These are phyloP conservation scores for Saturnispora hagleri DNA, from an alignment of 805 yeast genomes.

Conservation along the genomic window DNA sequence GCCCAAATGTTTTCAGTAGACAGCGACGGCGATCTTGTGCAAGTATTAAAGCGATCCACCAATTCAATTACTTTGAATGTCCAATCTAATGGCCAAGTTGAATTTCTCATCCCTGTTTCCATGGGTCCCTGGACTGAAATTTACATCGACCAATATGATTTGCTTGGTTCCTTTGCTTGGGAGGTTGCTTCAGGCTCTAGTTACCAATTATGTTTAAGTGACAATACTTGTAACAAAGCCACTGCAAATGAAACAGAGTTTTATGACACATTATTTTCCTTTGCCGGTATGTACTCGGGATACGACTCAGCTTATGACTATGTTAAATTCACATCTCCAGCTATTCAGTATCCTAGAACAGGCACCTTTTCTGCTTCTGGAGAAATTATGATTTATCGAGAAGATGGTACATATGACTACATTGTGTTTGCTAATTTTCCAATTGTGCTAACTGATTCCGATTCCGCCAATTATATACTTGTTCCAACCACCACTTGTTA, in stretches of 20 bases:
- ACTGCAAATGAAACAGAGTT: background rate
- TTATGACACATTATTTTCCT: constrained; percentile 10
- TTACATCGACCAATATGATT: constrained; percentile 2
- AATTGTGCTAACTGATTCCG: constrained; percentile 5
- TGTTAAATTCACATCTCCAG: constrained; percentile 9
- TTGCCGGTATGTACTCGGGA: constrained; percentile 2
- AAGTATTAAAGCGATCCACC: background rate
- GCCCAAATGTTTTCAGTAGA: background rate
- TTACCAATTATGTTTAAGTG: constrained; percentile 6
- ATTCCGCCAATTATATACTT: constrained; percentile 3
- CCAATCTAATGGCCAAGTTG: constrained; percentile 3
- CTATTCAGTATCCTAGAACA: constrained; percentile 6
- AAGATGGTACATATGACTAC: background rate
- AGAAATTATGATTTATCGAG: background rate
- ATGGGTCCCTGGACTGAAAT: constrained; percentile 3
- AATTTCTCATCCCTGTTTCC: constrained; percentile 12
- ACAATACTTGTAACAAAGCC: constrained; percentile 4
- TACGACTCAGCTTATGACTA: constrained; percentile 5
- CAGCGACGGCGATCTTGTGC: background rate
- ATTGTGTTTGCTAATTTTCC: constrained; percentile 3
- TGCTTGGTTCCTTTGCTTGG: constrained; percentile 6
- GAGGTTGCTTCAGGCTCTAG: constrained; percentile 2
- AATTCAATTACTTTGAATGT: background rate
- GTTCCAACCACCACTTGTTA: constrained; percentile 8
- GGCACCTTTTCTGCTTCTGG: constrained; percentile 7